phyloP scores from a whole-genome alignment of 306 rosid genomes.

The Dalbergia oliveri region DNA sequence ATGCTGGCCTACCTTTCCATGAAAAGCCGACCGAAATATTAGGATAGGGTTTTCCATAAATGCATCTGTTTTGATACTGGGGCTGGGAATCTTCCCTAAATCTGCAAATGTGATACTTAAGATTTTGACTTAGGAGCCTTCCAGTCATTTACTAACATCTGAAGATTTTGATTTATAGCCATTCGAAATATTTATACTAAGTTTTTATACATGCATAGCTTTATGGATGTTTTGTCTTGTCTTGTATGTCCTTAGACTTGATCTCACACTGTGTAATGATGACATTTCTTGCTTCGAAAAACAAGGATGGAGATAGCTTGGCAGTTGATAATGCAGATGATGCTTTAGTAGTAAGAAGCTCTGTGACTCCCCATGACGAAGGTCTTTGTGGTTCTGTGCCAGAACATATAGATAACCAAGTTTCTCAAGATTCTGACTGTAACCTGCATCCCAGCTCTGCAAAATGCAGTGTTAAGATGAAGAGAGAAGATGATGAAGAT shows the following conservation, averaged over 20 bases:
- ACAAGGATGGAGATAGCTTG: conserved; percentile 65
- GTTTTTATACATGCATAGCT: conserved; percentile 29
- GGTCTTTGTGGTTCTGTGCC: conserved; percentile 52
- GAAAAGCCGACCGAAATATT: not conserved
- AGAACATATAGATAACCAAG: conserved; percentile 58
- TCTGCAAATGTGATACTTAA: conserved; percentile 34
- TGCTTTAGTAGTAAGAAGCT: conserved; percentile 51
- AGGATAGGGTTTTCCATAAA: conserved; percentile 16
- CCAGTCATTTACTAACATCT: conserved; percentile 8
- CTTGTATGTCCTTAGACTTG: conserved; percentile 44
- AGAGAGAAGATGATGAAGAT: conserved; percentile 59
- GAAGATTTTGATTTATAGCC: conserved; percentile 1
- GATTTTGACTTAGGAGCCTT: conserved; percentile 33
- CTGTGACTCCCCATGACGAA: conserved; percentile 51
- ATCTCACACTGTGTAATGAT: conserved; percentile 42
- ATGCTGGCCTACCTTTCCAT: not conserved
- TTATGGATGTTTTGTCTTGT: conserved; percentile 22
- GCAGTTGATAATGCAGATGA: conserved; percentile 47
- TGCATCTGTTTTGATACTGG: conserved; percentile 10
- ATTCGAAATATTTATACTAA: conserved; percentile 39
- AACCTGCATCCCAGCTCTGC: conserved; percentile 53
- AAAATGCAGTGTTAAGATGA: conserved; percentile 55
- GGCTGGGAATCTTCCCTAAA: conserved; percentile 27
- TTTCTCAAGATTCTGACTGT: conserved; percentile 53
- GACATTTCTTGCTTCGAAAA: conserved; percentile 57